Evolutionary conservation across 1,139 yeast species (phyloP).

Genomic region (Scheffersomyces illinoinensis): DNA sequence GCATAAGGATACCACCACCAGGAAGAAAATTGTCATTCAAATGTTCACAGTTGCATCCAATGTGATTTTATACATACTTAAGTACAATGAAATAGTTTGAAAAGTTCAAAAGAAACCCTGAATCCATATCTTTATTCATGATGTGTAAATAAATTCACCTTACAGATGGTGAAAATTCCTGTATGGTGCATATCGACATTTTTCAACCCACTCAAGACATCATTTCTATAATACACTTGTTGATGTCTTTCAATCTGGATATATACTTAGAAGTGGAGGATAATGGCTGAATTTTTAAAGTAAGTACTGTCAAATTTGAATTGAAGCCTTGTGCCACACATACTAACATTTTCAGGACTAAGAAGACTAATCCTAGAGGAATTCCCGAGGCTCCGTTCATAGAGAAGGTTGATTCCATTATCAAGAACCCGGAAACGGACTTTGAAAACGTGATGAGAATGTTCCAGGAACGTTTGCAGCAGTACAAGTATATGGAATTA

Average conservation of each 20-base stretch:
- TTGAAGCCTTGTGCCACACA: neutral
- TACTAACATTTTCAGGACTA: slow-evolving; percentile 41
- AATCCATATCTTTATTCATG: too few relatives aligned
- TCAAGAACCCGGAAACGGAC: slow-evolving; percentile 64
- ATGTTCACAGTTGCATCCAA: neutral
- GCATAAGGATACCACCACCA: neutral
- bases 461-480: slow-evolving; percentile 78
- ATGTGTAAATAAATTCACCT: too few relatives aligned
- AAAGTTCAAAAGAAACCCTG: neutral
- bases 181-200: neutral
- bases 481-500: slow-evolving; percentile 85
- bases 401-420: slow-evolving; percentile 74
- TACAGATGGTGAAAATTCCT: neutral
- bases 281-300: slow-evolving; percentile 17
- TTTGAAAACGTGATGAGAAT: slow-evolving; percentile 67
- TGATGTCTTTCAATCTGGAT: neutral
- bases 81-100: too few relatives aligned
- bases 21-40: too few relatives aligned
- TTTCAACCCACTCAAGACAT: neutral
- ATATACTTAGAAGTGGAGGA: neutral
- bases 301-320: slow-evolving; percentile 6
- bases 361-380: slow-evolving; percentile 80
- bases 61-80: too few relatives aligned
- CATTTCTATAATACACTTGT: neutral
- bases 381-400: slow-evolving; percentile 97